These are phyloP conservation scores for Plectranthus barbatus DNA, from an alignment of 257 asterid species.

Conservation along the genomic window DNA sequence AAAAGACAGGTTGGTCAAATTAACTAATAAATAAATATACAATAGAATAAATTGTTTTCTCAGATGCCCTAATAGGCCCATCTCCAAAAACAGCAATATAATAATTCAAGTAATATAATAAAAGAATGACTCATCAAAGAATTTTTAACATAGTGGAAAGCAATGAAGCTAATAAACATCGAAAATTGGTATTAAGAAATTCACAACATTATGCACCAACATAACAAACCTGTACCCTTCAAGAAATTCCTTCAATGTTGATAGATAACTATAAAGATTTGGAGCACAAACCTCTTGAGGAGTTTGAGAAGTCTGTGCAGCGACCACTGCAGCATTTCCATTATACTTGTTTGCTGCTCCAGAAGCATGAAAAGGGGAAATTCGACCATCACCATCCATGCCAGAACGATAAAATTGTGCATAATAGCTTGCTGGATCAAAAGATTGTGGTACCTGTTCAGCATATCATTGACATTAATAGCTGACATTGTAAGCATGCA, in stretches of 20 bases:
- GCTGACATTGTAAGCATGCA: neutral
- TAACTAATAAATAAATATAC: neutral
- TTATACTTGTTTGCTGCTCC: conserved; percentile 57
- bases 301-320: conserved; percentile 65
- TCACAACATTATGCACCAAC: neutral
- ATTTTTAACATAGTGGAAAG: no score
- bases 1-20: neutral
- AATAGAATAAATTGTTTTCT: neutral
- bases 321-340: conserved; percentile 51
- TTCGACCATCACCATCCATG: conserved; percentile 62
- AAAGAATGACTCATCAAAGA: neutral
- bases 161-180: neutral
- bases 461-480: conserved; percentile 5
- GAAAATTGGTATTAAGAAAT: neutral
- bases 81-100: neutral
- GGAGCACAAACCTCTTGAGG: conserved; percentile 72
- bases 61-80: neutral
- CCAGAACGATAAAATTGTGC: conserved; percentile 64
- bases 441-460: conserved; percentile 62
- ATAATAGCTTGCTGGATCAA: conserved; percentile 76
- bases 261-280: conserved; percentile 4
- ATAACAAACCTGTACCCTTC: neutral
- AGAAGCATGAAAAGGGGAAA: conserved; percentile 65
- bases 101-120: neutral
- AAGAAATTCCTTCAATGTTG: neutral